A percentile compares a stretch with the other conserved stretches of the same genome.
Conservation (phyloP, 148 eudicot species). For the Cornus kousa region DNA sequence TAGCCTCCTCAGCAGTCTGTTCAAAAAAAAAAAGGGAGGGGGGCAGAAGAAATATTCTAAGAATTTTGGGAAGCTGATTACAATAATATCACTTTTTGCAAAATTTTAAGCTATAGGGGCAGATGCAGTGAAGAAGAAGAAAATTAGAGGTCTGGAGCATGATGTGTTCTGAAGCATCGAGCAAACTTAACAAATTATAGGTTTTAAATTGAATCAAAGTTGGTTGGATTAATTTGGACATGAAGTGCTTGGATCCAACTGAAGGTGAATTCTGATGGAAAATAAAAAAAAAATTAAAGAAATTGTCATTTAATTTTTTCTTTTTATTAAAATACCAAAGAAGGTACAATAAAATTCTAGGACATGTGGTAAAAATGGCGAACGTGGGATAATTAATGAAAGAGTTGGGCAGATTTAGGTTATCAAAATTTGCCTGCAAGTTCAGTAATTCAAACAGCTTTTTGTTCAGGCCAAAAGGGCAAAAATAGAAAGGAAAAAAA, state of each 20-base stretch:
- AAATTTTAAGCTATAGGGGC: not conserved
- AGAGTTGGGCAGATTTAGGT: not conserved
- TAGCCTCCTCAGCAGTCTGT: slow-evolving; percentile 98
- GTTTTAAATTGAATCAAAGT: not conserved
- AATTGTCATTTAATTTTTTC: too few species aligned
- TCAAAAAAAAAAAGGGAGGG: slow-evolving; percentile 4
- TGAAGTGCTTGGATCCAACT: not conserved
- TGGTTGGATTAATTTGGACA: not conserved
- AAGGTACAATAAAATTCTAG: too few species aligned
- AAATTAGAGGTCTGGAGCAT: not conserved
- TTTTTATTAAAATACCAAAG: too few species aligned
- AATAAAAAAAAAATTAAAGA: too few species aligned
- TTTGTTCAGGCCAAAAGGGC: not conserved
- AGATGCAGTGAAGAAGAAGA: not conserved
- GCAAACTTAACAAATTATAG: not conserved
- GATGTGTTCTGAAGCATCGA: not conserved
- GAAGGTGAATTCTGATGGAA: not conserved
- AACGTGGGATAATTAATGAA: not conserved
- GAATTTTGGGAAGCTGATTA: slow-evolving; percentile 1
- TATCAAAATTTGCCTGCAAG: not conserved
- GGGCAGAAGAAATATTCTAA: not conserved
- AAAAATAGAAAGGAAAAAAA: too few species aligned
- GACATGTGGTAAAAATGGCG: not conserved
- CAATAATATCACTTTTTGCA: not conserved
- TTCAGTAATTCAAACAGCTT: not conserved